These are phyloP conservation scores for Lentinula detonsa DNA, from an alignment of 768 basidiomycete species.

Conservation along the genomic window DNA sequence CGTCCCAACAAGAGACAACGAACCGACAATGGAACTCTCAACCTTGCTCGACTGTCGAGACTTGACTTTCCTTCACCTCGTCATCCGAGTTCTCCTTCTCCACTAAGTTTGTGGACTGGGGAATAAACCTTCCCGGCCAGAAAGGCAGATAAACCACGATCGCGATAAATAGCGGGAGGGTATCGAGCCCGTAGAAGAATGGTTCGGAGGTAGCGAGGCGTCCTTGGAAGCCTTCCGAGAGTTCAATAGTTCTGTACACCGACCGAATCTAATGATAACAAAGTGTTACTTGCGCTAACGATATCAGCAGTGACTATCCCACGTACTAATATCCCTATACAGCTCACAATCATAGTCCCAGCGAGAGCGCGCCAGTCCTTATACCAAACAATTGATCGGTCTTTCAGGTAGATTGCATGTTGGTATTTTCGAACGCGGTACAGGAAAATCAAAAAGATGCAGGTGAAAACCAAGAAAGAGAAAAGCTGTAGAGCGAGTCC, in stretches of 20 bases:
- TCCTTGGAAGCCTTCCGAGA: slow-evolving; percentile 48
- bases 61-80: slow-evolving; percentile 8
- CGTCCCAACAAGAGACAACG: background rate
- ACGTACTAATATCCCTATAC: slow-evolving; percentile 57
- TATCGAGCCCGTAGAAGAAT: slow-evolving; percentile 64
- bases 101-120: background rate
- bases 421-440: slow-evolving; percentile 37
- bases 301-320: background rate
- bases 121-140: slow-evolving; percentile 62
- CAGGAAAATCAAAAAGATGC: slow-evolving; percentile 41
- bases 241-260: slow-evolving; percentile 36
- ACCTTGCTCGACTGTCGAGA: background rate
- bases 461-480: slow-evolving; percentile 45
- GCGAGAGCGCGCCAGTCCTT: slow-evolving; percentile 57
- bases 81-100: slow-evolving; percentile 7
- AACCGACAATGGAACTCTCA: background rate
- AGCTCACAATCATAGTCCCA: slow-evolving; percentile 44
- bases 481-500: slow-evolving; percentile 51
- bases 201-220: slow-evolving; percentile 50
- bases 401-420: slow-evolving; percentile 32
- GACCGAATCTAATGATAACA: slow-evolving; percentile 47
- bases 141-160: slow-evolving; percentile 48
- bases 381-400: slow-evolving; percentile 36
- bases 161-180: slow-evolving; percentile 60
- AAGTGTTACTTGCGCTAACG: background rate